Conservation (phyloP, 768 basidiomycete species). For the Tulasnella sp. region DNA sequence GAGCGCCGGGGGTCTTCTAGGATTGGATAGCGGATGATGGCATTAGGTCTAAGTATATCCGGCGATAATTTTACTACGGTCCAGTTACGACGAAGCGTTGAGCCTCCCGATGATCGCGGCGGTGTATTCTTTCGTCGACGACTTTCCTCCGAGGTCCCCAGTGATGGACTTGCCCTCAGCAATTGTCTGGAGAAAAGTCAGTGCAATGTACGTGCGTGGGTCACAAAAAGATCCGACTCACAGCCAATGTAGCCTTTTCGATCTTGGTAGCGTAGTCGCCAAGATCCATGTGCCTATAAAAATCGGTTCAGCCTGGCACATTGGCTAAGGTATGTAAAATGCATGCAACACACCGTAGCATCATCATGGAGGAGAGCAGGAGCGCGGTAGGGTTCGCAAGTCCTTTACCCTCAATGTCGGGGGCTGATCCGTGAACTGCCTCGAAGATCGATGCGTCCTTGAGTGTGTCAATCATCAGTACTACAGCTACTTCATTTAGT, state of each 20-base stretch:
- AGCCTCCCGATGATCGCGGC: slow-evolving; percentile 74
- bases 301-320: slow-evolving; percentile 16
- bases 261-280: slow-evolving; percentile 75
- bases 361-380: slow-evolving; percentile 90
- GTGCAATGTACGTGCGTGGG: not conserved
- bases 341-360: slow-evolving; percentile 60
- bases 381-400: slow-evolving; percentile 99
- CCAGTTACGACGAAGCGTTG: slow-evolving; percentile 20
- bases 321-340: slow-evolving; percentile 9
- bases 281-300: slow-evolving; percentile 79
- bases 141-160: slow-evolving; percentile 89
- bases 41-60: slow-evolving; percentile 11
- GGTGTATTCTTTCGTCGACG: slow-evolving; percentile 83
- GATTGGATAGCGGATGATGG: slow-evolving; percentile 22
- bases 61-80: not conserved
- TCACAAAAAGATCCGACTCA: slow-evolving; percentile 34
- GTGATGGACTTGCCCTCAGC: slow-evolving; percentile 94
- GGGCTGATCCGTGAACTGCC: slow-evolving; percentile 97
- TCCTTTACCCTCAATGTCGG: slow-evolving; percentile 97
- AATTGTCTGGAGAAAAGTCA: slow-evolving; percentile 55
- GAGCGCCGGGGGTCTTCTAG: too few relatives aligned
- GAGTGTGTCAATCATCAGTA: slow-evolving; percentile 13
- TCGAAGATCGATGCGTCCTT: slow-evolving; percentile 99
- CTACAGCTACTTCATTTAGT: slow-evolving; percentile 1
- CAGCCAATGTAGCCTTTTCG: slow-evolving; percentile 79